Evolutionary conservation across 148 eudicot species (phyloP).

Genomic region (Suaeda aralocaspica): DNA sequence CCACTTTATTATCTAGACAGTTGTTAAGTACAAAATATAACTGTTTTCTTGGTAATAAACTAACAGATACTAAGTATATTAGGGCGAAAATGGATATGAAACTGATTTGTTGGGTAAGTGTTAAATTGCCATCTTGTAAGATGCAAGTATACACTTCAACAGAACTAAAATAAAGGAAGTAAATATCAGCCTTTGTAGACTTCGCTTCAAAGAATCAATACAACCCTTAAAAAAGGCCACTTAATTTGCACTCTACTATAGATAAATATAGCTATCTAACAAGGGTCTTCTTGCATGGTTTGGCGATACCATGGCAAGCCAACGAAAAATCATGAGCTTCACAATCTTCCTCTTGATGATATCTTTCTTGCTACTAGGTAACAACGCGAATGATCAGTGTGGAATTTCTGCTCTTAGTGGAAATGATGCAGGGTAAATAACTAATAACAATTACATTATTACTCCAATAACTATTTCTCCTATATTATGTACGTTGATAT

Average conservation of each 20-base stretch:
- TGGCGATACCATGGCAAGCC: constrained; percentile 10
- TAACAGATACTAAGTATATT: too few relatives aligned
- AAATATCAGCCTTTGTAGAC: not conserved
- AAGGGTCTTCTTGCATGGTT: not conserved
- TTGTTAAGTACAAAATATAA: too few relatives aligned
- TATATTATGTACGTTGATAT: not conserved
- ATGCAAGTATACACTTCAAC: not conserved
- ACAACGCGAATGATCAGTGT: constrained; percentile 12
- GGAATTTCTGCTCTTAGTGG: constrained; percentile 6
- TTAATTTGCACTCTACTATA: not conserved
- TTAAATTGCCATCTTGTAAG: too few relatives aligned
- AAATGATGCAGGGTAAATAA: constrained; percentile 15
- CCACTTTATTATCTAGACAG: too few relatives aligned
- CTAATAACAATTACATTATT: not conserved
- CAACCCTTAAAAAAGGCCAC: not conserved
- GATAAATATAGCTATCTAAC: not conserved
- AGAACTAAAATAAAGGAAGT: not conserved
- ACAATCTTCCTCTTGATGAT: constrained; percentile 17
- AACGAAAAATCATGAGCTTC: constrained; percentile 1
- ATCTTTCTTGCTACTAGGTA: not conserved
- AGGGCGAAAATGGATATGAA: too few relatives aligned
- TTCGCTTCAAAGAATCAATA: constrained; percentile 24
- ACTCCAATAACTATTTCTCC: not conserved
- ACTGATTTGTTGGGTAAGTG: too few relatives aligned
- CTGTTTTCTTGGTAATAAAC: too few relatives aligned